Evolutionary conservation across 441 rosid genomes (phyloP).

Genomic region (Euphorbia schlechtendalii): DNA sequence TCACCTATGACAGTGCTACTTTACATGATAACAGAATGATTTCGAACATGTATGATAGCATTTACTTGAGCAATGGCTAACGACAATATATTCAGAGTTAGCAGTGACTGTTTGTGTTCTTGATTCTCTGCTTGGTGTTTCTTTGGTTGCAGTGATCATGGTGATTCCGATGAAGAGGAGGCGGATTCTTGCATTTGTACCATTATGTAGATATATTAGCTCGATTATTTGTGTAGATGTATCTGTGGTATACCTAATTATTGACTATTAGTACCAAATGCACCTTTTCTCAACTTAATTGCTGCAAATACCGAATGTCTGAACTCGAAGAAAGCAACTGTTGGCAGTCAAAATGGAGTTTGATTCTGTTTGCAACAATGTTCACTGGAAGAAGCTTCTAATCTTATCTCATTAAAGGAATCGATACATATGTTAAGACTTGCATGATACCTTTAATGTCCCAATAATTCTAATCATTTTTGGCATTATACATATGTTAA

Average conservation of each 20-base stretch:
- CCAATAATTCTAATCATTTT: slow-evolving; percentile 3
- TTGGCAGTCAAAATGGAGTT: slow-evolving; percentile 13
- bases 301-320: slow-evolving; percentile 9
- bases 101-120: neutral
- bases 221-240: slow-evolving; percentile 16
- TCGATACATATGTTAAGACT: slow-evolving; percentile 11
- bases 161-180: slow-evolving; percentile 78
- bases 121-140: slow-evolving; percentile 4
- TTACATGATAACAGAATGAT: slow-evolving; percentile 3
- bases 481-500: neutral
- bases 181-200: slow-evolving; percentile 73
- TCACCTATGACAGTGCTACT: neutral
- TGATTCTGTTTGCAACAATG: slow-evolving; percentile 6
- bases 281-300: slow-evolving; percentile 1
- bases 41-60: slow-evolving; percentile 2
- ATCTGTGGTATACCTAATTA: slow-evolving; percentile 16
- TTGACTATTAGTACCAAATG: slow-evolving; percentile 10
- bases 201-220: slow-evolving; percentile 52
- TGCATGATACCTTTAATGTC: neutral
- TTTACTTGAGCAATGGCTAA: slow-evolving; percentile 3
- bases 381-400: slow-evolving; percentile 8
- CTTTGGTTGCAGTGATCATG: slow-evolving; percentile 53
- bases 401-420: slow-evolving; percentile 1
- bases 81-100: neutral
- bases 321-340: slow-evolving; percentile 1